Base-by-base conservation (phyloP, 208 protist species). In the Kentomonas sorsogonicus region DNA sequence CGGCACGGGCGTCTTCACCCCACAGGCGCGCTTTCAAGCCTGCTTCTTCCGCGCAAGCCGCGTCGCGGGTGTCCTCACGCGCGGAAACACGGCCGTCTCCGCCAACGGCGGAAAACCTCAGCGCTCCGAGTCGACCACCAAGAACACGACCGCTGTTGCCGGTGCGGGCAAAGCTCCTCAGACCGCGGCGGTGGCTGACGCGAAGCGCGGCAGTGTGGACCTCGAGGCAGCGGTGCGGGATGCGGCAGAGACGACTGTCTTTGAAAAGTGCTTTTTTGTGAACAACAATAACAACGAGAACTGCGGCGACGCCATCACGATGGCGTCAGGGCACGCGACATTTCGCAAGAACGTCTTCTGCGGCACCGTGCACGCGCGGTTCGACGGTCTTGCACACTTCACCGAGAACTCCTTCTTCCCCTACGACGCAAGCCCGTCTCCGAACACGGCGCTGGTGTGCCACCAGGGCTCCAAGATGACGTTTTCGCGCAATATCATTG, bases 271-370 rank as follows among this genome's bases (percentile, higher is more conserved):
- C 62, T 83, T 78, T 39, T 94, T 94, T 47, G 18, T 34, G 0
- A 46, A 73, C 33, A 94, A 91, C 36, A 33, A 27, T 22, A 70
- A 63, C 34, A 53, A 72, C 3, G 53, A 59, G 4, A 64, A 45
- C 4, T 59, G 45, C 18, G 84, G 88, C 16, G 88, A 94, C 48
- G 81, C 89, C 44, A 54, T 91, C 18, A 45, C 75, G 25, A 62
- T 79, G 38, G 60, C 77, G 38, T 43, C 56, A 16, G 82, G 83
- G 41, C 72, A 64, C 68, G 81, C 73, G 7, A 47, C 64, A 26
- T 86, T 94, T 47, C 62, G 66, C 22, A 53, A 69, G n/a, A 87
- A 77, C 63, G 50, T 83, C n/a, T 87, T 91, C 27, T 55, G 56
- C 22, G 88, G 84, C 41, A 87, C 74, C 29, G 65, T 90, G n/a